These are phyloP conservation scores for Thermothielavioides terrestris DNA, from an alignment of 495 filamentous ascomycete genomes.

Conservation along the genomic window DNA sequence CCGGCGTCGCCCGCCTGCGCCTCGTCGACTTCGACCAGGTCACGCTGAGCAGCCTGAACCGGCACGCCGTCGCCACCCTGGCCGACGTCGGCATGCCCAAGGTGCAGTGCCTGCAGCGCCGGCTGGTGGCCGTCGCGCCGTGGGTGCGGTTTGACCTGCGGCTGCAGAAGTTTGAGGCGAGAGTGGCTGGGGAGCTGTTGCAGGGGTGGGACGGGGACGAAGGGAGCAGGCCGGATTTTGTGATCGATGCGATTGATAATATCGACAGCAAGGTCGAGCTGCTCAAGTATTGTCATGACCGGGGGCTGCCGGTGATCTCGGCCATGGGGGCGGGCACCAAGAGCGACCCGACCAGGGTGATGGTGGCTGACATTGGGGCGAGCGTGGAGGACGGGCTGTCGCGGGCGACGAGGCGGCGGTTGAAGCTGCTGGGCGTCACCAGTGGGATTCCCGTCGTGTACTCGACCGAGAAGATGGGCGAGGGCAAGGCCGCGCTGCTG, in stretches of 20 bases:
- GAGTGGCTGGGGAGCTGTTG: conserved; percentile 44
- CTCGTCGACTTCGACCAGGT: conserved; percentile 99
- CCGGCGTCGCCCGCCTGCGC: conserved; percentile 76
- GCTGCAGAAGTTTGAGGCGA: conserved; percentile 72
- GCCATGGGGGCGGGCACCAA: conserved; percentile 98
- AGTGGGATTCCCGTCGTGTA: conserved; percentile 86
- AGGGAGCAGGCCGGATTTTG: conserved; percentile 64
- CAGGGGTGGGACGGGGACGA: conserved; percentile 50
- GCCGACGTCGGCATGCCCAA: conserved; percentile 94
- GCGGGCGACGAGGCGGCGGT: conserved; percentile 65
- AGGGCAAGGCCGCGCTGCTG: conserved; percentile 81
- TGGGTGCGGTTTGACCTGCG: conserved; percentile 86
- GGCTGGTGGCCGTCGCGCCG: conserved; percentile 76
- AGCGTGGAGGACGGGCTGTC: conserved; percentile 88
- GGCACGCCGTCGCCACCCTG: conserved; percentile 88
- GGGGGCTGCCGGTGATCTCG: conserved; percentile 71
- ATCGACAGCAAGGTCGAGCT: conserved; percentile 93
- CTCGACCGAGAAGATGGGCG: conserved; percentile 83
- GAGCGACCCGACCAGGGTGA: conserved; percentile 86
- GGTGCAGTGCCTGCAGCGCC: conserved; percentile 68
- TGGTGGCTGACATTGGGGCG: conserved; percentile 83
- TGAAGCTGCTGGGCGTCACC: conserved; percentile 72
- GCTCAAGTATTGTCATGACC: conserved; percentile 74
- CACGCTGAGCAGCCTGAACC: conserved; percentile 82
- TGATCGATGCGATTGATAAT: conserved; percentile 97